Conservation (phyloP, 305 asterid species). For the Rubia balearica region DNA sequence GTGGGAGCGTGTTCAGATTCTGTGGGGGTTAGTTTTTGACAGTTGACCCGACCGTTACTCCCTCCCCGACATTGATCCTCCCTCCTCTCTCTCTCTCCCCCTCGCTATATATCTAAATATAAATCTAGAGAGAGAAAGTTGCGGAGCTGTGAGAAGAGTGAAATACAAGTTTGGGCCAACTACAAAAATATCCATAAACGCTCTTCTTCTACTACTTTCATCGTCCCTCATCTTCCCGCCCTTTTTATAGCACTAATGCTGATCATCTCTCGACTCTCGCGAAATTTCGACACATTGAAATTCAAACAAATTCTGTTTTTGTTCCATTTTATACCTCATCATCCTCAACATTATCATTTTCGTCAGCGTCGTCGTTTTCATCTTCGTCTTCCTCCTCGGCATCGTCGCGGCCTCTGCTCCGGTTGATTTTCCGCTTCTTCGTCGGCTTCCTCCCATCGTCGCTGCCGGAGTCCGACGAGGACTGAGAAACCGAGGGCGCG, state of each 20-base stretch:
- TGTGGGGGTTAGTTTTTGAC: conserved; percentile 68
- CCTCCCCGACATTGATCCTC: conserved; percentile 22
- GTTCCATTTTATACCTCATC: conserved; percentile 46
- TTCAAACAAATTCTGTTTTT: conserved; percentile 22
- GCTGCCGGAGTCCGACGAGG: conserved; percentile 36
- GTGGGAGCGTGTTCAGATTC: conserved; percentile 68
- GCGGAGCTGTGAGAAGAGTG: conserved; percentile 17
- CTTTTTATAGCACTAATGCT: not conserved
- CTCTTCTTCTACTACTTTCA: conserved; percentile 13
- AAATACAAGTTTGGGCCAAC: conserved; percentile 29
- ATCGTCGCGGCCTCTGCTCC: conserved; percentile 23
- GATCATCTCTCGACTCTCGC: conserved; percentile 6
- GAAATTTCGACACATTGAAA: conserved; percentile 14
- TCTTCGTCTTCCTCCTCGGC: conserved; percentile 19
- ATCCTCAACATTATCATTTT: conserved; percentile 34
- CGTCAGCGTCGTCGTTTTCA: conserved; percentile 35
- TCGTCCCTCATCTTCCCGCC: not conserved
- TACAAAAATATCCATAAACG: conserved; percentile 21
- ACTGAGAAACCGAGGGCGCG: conserved; percentile 46
- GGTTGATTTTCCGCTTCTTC: conserved; percentile 62
- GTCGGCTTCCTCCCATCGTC: conserved; percentile 35
- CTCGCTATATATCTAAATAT: conserved; percentile 9
- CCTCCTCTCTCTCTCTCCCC: conserved; percentile 19
- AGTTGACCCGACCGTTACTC: conserved; percentile 74
- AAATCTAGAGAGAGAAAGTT: conserved; percentile 26